Percentiles rank a stretch among this genome's conserved stretches.
Evolutionary conservation across 202 grass and related monocot species (phyloP).

Genomic region (Miscanthus sacchariflorus): DNA sequence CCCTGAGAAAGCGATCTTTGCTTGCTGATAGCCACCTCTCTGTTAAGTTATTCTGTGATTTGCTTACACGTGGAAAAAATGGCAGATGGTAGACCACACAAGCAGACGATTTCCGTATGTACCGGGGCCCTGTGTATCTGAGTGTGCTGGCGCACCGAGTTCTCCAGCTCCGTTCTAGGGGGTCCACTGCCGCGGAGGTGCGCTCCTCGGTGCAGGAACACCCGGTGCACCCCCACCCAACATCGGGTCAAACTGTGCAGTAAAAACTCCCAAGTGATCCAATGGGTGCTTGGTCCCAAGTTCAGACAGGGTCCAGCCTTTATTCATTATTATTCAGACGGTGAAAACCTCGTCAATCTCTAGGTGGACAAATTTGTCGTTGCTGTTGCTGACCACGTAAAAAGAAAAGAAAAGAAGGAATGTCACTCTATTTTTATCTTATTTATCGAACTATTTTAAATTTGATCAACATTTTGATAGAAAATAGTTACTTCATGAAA

Average conservation of each 20-base stretch:
- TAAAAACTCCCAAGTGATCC: constrained; percentile 17
- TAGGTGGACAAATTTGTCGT: background rate
- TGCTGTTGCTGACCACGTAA: background rate
- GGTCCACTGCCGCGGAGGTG: background rate
- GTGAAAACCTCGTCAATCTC: background rate
- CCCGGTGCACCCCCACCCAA: background rate
- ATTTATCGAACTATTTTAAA: too few relatives aligned
- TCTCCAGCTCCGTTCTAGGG: background rate
- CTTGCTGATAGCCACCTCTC: background rate
- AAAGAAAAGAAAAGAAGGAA: too few relatives aligned
- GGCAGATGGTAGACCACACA: background rate
- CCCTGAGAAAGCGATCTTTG: background rate
- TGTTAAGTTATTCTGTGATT: background rate
- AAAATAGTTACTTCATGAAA: too few relatives aligned
- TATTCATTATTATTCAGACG: background rate
- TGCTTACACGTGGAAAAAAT: constrained; percentile 3
- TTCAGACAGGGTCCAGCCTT: background rate
- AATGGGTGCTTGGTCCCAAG: background rate
- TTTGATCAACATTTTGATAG: too few relatives aligned
- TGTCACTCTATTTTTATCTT: too few relatives aligned
- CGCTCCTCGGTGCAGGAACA: constrained; percentile 2
- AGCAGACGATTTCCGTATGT: background rate
- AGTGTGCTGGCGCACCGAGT: background rate
- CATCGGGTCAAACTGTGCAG: background rate
- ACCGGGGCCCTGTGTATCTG: background rate